phyloP scores from a whole-genome alignment of 371 early-diverging fungal genomes.

The Mucor indicus region DNA sequence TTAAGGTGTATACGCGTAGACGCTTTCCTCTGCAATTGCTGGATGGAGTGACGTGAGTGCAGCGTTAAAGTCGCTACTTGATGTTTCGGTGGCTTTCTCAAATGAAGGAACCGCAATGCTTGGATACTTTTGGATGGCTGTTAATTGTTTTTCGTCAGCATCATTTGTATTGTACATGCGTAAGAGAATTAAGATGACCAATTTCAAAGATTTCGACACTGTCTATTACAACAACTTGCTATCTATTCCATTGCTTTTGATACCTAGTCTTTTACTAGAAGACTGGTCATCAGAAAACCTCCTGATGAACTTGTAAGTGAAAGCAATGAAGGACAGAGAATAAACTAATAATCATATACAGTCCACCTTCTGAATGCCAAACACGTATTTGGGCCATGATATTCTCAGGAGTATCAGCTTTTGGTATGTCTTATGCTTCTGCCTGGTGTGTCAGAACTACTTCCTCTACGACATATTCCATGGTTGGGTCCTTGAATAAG shows the following conservation, averaged over 20 bases:
- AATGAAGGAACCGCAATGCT: conserved; percentile 27
- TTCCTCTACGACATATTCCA: conserved; percentile 95
- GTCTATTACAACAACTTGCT: conserved; percentile 96
- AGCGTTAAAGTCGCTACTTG: conserved; percentile 43
- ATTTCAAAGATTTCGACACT: conserved; percentile 93
- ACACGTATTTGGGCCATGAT: conserved; percentile 69
- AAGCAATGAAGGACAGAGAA: too few species aligned
- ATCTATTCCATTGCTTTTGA: conserved; percentile 80
- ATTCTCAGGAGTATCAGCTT: conserved; percentile 86
- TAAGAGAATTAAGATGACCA: conserved; percentile 76
- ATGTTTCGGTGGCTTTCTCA: conserved; percentile 16
- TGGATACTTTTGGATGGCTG: conserved; percentile 86
- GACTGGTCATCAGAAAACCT: conserved; percentile 62
- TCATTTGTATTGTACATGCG: conserved; percentile 91
- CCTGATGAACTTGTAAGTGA: conserved; percentile 53
- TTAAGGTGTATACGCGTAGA: conserved; percentile 25
- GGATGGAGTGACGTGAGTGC: conserved; percentile 73
- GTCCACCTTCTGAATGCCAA: conserved; percentile 48
- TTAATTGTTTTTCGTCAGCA: conserved; percentile 92
- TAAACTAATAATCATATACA: conserved; percentile 14
- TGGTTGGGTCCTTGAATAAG: conserved; percentile 99
- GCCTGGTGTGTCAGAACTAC: conserved; percentile 96
- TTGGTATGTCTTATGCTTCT: conserved; percentile 90
- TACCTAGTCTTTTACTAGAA: conserved; percentile 78
- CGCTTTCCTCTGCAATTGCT: conserved; percentile 90